These are phyloP conservation scores for Picocystis sp. DNA, from an alignment of 163 green algal genomes.

Conservation along the genomic window DNA sequence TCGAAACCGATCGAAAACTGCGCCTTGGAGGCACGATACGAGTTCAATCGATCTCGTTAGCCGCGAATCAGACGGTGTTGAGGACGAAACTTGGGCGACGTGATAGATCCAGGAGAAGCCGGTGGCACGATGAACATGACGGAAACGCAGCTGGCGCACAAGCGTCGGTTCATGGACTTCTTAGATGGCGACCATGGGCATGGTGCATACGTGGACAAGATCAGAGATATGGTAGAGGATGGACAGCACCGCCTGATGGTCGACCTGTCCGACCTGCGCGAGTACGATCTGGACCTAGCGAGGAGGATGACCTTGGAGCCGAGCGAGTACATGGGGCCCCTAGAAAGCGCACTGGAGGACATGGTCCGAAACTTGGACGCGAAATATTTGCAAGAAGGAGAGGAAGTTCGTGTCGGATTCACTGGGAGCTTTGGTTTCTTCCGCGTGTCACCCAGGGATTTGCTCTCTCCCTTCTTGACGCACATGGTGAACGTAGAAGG, in stretches of 20 bases:
- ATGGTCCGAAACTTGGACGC: conserved; percentile 30
- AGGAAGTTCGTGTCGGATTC: conserved; percentile 54
- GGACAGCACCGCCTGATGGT: conserved; percentile 15
- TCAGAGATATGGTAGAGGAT: conserved; percentile 27
- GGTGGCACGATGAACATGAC: conserved; percentile 9
- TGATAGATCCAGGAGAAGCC: no score
- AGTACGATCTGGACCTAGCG: conserved; percentile 37
- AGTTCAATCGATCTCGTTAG: no score
- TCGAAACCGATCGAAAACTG: no score
- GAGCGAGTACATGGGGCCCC: conserved; percentile 50
- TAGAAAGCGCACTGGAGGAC: conserved; percentile 75
- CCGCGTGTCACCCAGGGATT: conserved; percentile 58
- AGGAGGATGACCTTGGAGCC: conserved; percentile 44
- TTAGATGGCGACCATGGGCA: conserved; percentile 47
- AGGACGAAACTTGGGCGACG: no score
- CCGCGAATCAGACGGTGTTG: no score
- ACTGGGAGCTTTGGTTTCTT: conserved; percentile 57
- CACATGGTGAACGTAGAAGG: conserved; percentile 77
- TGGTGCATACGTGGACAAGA: conserved; percentile 29
- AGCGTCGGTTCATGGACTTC: conserved; percentile 57
- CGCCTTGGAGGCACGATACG: no score
- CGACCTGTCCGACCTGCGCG: conserved; percentile 20
- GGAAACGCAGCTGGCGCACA: conserved; percentile 43
- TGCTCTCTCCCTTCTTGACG: conserved; percentile 54
- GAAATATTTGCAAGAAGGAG: conserved; percentile 22